Evolutionary conservation across 2,329 filamentous ascomycete genomes (phyloP).

Genomic region (Cadophora sp.): DNA sequence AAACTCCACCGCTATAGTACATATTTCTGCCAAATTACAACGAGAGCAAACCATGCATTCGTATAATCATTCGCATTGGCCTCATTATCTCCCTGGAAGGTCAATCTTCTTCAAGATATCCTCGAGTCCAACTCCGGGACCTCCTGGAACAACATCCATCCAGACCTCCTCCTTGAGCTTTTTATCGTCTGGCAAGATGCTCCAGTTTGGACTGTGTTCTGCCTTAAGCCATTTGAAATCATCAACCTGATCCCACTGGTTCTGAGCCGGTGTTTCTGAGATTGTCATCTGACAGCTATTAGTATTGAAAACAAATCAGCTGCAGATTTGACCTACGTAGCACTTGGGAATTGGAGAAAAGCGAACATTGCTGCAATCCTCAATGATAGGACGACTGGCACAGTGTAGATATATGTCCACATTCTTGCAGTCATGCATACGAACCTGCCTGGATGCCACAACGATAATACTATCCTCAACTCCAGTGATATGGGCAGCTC

Average conservation of each 20-base stretch:
- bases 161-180: conserved; percentile 69
- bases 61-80: background rate
- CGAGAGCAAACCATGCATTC: background rate
- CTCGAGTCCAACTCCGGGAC: conserved; percentile 64
- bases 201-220: conserved; percentile 89
- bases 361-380: conserved; percentile 79
- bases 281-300: conserved; percentile 36
- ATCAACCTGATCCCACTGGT: conserved; percentile 89
- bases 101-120: conserved; percentile 67
- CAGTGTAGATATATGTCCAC: conserved; percentile 86
- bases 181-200: conserved; percentile 65
- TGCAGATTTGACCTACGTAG: conserved; percentile 62
- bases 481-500: conserved; percentile 83
- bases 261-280: conserved; percentile 49
- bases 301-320: conserved; percentile 11
- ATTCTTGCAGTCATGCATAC: conserved; percentile 86
- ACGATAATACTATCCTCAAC: conserved; percentile 77
- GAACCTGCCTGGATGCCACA: conserved; percentile 83
- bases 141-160: conserved; percentile 70
- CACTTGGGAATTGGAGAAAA: conserved; percentile 77
- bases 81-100: conserved; percentile 22
- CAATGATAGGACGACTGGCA: conserved; percentile 87
- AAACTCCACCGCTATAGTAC: conserved; percentile 18
- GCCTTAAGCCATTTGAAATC: conserved; percentile 97
- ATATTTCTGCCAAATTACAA: background rate